These are phyloP conservation scores for Hypoxylon sp. DNA, from an alignment of 2,329 filamentous ascomycete species.

Conservation along the genomic window DNA sequence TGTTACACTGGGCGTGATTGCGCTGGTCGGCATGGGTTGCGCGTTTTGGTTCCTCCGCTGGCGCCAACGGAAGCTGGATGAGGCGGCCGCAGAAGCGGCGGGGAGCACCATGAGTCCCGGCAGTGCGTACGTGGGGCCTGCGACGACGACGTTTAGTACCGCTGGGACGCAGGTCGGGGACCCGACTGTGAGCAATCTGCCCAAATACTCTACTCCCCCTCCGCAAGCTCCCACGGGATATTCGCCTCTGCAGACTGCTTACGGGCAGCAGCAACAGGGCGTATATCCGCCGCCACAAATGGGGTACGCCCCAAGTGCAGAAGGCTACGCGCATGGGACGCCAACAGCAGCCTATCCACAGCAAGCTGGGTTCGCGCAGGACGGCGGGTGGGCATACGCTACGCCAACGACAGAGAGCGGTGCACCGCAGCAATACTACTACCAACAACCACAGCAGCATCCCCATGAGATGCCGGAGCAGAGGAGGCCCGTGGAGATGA, in stretches of 20 bases:
- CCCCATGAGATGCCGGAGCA: constrained; percentile 53
- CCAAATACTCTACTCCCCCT: neutral
- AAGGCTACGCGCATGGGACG: constrained; percentile 19
- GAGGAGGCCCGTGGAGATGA: constrained; percentile 52
- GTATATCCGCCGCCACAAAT: constrained; percentile 5
- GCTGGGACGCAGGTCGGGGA: constrained; percentile 6
- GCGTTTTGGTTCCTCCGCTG: constrained; percentile 48
- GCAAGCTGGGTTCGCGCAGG: constrained; percentile 18
- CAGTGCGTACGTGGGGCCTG: constrained; percentile 4
- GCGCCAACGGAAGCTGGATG: constrained; percentile 42
- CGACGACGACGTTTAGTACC: neutral
- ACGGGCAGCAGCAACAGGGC: constrained; percentile 1
- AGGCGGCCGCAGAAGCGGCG: constrained; percentile 29
- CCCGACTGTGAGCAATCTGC: neutral
- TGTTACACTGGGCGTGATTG: constrained; percentile 52
- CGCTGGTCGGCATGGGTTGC: constrained; percentile 48
- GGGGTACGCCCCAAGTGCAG: constrained; percentile 7
- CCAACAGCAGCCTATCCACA: constrained; percentile 14
- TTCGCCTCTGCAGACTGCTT: constrained; percentile 3
- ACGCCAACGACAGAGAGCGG: constrained; percentile 10
- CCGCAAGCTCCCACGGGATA: constrained; percentile 16
- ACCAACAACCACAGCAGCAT: constrained; percentile 28
- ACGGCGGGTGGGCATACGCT: constrained; percentile 31
- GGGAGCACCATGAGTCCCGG: constrained; percentile 11
- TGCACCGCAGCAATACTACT: constrained; percentile 11